A percentile compares a stretch with the other conserved stretches of the same genome.
Evolutionary conservation across 1,284 basidiomycete species (phyloP).

Genomic region (Sporisorium iseilematis-ciliati): DNA sequence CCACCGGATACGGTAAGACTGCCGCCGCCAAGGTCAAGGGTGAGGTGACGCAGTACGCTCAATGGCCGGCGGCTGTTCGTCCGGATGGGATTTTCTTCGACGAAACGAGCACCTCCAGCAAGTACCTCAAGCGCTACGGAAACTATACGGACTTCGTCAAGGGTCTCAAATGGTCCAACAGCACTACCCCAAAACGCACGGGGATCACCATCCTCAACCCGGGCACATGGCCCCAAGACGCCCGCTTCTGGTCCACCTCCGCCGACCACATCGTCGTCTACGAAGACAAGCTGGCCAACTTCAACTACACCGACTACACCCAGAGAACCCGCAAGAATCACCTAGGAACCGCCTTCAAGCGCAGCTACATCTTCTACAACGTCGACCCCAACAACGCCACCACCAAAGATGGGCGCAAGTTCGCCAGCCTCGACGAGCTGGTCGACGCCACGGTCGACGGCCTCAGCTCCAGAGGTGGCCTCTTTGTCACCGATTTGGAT

Average conservation of each 20-base stretch:
- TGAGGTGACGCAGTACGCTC: slow-evolving; percentile 9
- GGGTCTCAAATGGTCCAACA: not conserved
- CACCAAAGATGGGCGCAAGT: slow-evolving; percentile 18
- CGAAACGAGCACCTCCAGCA: slow-evolving; percentile 10
- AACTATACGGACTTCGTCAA: slow-evolving; percentile 23
- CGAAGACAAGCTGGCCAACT: slow-evolving; percentile 34
- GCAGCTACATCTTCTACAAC: slow-evolving; percentile 32
- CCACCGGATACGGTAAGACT: slow-evolving; percentile 18
- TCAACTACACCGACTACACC: slow-evolving; percentile 20
- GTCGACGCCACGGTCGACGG: slow-evolving; percentile 10
- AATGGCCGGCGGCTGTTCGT: slow-evolving; percentile 7
- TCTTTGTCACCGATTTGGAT: slow-evolving; percentile 25
- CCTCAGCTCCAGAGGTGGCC: slow-evolving; percentile 14
- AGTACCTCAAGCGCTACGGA: slow-evolving; percentile 10
- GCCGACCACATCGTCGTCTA: slow-evolving; percentile 28
- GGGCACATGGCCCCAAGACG: slow-evolving; percentile 23
- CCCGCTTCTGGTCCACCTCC: slow-evolving; percentile 12
- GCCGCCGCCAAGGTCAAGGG: slow-evolving; percentile 5
- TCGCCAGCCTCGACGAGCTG: slow-evolving; percentile 4
- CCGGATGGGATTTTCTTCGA: slow-evolving; percentile 32
- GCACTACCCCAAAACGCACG: not conserved
- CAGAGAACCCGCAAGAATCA: not conserved
- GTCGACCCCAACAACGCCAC: slow-evolving; percentile 8
- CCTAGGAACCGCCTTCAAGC: slow-evolving; percentile 8
- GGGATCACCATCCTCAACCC: slow-evolving; percentile 30